A percentile compares a stretch with the other conserved stretches of the same genome.
phyloP scores from a whole-genome alignment of 2,329 filamentous ascomycete species.

The Endocalyx cinctus region DNA sequence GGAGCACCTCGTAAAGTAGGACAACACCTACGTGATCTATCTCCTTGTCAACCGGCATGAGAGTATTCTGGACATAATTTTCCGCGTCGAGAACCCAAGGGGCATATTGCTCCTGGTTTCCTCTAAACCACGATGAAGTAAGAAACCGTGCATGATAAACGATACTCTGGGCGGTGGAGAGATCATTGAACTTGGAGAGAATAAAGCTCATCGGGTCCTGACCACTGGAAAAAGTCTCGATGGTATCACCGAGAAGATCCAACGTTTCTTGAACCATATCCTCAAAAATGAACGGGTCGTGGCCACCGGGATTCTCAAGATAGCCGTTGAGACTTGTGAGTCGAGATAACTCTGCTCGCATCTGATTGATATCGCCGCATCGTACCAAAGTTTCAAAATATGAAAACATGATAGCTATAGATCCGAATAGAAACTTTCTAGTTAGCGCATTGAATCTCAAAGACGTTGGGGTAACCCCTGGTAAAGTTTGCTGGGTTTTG shows the following conservation, averaged over 20 bases:
- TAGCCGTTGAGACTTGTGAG: conserved; percentile 67
- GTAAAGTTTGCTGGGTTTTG: too few relatives aligned
- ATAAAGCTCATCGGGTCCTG: conserved; percentile 51
- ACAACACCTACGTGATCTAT: conserved; percentile 87
- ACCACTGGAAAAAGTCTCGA: conserved; percentile 54
- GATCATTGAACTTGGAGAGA: conserved; percentile 69
- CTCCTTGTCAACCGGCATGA: conserved; percentile 74
- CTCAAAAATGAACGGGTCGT: conserved; percentile 66
- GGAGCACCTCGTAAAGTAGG: conserved; percentile 70
- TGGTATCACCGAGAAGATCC: conserved; percentile 61
- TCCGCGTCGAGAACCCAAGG: conserved; percentile 61
- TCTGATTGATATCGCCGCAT: conserved; percentile 56
- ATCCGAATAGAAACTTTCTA: too few relatives aligned
- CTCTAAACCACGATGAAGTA: conserved; percentile 79
- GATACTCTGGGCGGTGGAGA: conserved; percentile 63
- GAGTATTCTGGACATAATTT: conserved; percentile 59
- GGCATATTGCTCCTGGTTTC: conserved; percentile 63
- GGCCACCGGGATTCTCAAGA: conserved; percentile 67
- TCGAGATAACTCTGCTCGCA: conserved; percentile 67
- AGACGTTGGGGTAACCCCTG: too few relatives aligned
- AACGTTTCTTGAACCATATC: conserved; percentile 78
- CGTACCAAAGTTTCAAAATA: conserved; percentile 86
- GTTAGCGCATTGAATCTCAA: too few relatives aligned
- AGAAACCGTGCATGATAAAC: conserved; percentile 83
- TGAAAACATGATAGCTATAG: conserved; percentile 78